A percentile compares a stretch with the other conserved stretches of the same genome.
Evolutionary conservation across 768 basidiomycete species (phyloP).

Genomic region (Hygrocybe coccinea): DNA sequence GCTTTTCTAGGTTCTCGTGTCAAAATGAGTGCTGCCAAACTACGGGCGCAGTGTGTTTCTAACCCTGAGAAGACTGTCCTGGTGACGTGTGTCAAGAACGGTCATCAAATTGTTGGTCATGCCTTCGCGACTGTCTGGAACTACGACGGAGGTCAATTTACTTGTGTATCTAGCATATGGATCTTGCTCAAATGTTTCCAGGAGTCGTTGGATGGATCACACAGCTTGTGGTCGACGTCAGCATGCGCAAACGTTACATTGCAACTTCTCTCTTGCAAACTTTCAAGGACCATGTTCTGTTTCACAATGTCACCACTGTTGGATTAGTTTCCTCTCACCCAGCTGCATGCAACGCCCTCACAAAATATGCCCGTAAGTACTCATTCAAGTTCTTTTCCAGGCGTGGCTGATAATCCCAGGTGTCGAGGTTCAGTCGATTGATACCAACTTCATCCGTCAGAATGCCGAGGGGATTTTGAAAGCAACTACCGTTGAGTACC

Average conservation of each 20-base stretch:
- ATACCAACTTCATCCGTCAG: slow-evolving; percentile 18
- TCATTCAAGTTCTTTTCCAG: background rate
- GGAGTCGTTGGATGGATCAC: slow-evolving; percentile 31
- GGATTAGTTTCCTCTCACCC: slow-evolving; percentile 33
- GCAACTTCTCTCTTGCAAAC: slow-evolving; percentile 27
- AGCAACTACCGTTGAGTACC: slow-evolving; percentile 19
- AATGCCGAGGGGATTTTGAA: slow-evolving; percentile 19
- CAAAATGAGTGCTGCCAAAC: slow-evolving; percentile 1
- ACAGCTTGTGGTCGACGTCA: slow-evolving; percentile 29
- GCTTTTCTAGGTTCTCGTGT: background rate
- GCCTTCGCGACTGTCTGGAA: slow-evolving; percentile 30
- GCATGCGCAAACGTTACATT: slow-evolving; percentile 23
- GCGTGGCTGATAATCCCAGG: background rate
- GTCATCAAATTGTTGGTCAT: slow-evolving; percentile 23
- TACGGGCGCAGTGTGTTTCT: slow-evolving; percentile 8
- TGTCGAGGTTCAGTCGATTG: slow-evolving; percentile 2
- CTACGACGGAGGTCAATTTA: slow-evolving; percentile 19
- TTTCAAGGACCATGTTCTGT: slow-evolving; percentile 16
- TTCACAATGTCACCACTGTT: slow-evolving; percentile 20
- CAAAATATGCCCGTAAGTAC: slow-evolving; percentile 25
- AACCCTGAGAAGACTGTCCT: slow-evolving; percentile 18
- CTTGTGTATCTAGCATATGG: background rate
- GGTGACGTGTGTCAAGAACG: slow-evolving; percentile 13
- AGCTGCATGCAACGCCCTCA: slow-evolving; percentile 23
- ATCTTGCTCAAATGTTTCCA: slow-evolving; percentile 1